phyloP scores from a whole-genome alignment of 768 basidiomycete genomes.

The Boletus subparvulus region DNA sequence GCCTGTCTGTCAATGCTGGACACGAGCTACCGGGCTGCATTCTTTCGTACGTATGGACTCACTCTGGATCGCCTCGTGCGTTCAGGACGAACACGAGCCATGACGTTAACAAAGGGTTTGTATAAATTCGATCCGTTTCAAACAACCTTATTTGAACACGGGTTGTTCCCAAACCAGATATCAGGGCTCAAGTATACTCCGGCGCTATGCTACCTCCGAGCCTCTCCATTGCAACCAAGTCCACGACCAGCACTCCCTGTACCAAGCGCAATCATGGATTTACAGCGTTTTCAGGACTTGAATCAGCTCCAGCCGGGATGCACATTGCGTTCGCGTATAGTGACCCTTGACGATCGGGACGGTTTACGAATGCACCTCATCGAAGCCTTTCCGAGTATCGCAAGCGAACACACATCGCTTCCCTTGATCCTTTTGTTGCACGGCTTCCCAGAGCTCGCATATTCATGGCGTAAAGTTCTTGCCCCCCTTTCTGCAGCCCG shows the following conservation, averaged over 20 bases:
- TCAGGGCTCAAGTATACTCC: background rate
- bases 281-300: slow-evolving; percentile 2
- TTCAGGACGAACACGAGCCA: background rate
- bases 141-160: background rate
- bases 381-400: slow-evolving; percentile 40
- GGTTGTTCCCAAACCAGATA: background rate
- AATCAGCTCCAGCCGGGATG: slow-evolving; percentile 32
- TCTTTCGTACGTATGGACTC: slow-evolving; percentile 20
- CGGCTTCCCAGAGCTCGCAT: slow-evolving; percentile 67
- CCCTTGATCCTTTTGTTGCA: slow-evolving; percentile 60
- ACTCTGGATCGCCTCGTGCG: background rate
- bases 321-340: slow-evolving; percentile 34
- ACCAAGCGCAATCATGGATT: slow-evolving; percentile 14
- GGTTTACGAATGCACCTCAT: slow-evolving; percentile 44
- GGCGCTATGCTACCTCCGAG: background rate
- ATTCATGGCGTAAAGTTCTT: slow-evolving; percentile 63
- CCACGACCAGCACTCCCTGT: background rate
- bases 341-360: slow-evolving; percentile 48
- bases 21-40: background rate
- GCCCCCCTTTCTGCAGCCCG: slow-evolving; percentile 42
- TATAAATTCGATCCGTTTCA: background rate
- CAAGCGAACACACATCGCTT: slow-evolving; percentile 21
- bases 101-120: background rate
- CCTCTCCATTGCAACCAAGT: background rate
- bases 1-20: background rate